These are phyloP conservation scores for Apiotrichum laibachii DNA, from an alignment of 1,284 basidiomycete genomes.

Conservation along the genomic window DNA sequence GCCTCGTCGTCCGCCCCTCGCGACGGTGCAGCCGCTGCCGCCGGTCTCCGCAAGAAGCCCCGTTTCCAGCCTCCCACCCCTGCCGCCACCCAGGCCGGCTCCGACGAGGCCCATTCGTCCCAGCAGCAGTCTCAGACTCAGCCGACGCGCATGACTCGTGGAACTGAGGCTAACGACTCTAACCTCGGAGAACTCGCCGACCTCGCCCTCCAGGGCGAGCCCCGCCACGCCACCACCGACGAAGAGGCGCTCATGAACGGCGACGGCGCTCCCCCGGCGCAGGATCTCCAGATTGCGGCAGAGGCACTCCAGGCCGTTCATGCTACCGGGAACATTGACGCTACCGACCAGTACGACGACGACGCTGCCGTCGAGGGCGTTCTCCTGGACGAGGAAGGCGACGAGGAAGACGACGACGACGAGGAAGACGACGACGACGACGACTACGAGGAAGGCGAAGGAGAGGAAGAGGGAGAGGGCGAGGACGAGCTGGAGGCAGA, in stretches of 20 bases:
- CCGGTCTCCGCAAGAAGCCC: neutral
- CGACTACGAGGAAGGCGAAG: neutral
- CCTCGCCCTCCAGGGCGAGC: neutral
- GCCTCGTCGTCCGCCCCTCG: neutral
- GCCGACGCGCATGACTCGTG: neutral
- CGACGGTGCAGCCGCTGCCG: neutral
- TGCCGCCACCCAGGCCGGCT: too few species aligned
- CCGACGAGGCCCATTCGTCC: too few species aligned
- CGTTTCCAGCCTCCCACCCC: too few species aligned
- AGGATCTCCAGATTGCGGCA: neutral
- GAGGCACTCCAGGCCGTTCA: neutral
- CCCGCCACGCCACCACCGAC: neutral
- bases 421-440: constrained; percentile 17
- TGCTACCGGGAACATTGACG: constrained; percentile 4
- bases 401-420: constrained; percentile 9
- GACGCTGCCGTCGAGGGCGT: constrained; percentile 12
- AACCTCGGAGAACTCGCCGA: neutral
- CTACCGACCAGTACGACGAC: constrained; percentile 19
- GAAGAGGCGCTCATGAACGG: neutral
- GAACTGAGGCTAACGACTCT: neutral
- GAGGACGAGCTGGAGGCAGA: constrained; percentile 5
- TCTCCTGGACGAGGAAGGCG: constrained; percentile 8
- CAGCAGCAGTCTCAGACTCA: neutral
- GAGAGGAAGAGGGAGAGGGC: constrained; percentile 4
- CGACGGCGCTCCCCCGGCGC: neutral